Conservation (phyloP, 768 basidiomycete genomes). For the Amanita thiersii region DNA sequence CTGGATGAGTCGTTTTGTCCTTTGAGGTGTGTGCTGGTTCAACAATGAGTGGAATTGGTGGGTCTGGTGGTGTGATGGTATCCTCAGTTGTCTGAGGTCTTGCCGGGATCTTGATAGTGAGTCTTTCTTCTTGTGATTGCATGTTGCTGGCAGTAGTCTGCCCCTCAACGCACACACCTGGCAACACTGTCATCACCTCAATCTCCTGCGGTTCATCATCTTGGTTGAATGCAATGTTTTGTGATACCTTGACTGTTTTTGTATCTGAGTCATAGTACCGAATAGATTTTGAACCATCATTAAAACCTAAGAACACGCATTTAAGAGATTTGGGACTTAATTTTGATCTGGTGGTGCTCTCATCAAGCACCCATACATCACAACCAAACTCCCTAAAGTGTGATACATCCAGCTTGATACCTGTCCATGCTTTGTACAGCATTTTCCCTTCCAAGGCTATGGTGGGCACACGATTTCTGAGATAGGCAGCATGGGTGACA, state of each 20-base stretch:
- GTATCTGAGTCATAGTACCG: not conserved
- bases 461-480: slow-evolving; percentile 13
- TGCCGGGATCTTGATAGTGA: too few relatives aligned
- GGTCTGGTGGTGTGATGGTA: too few relatives aligned
- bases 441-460: slow-evolving; percentile 8
- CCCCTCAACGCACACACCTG: too few relatives aligned
- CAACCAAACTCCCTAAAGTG: slow-evolving; percentile 19
- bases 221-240: too few relatives aligned
- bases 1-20: too few relatives aligned
- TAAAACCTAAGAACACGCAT: not conserved
- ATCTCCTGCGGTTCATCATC: too few relatives aligned
- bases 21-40: too few relatives aligned
- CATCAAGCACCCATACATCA: slow-evolving; percentile 12
- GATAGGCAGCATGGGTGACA: slow-evolving; percentile 12
- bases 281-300: not conserved
- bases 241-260: not conserved
- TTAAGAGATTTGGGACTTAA: not conserved
- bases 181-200: too few relatives aligned
- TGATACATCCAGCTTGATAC: slow-evolving; percentile 15
- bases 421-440: slow-evolving; percentile 13
- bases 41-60: too few relatives aligned
- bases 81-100: too few relatives aligned
- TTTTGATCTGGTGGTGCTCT: not conserved
- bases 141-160: too few relatives aligned
- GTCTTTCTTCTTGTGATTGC: too few relatives aligned